Evolutionary conservation across 306 rosid species (phyloP).

Genomic region (Cotoneaster glaucophyllus): DNA sequence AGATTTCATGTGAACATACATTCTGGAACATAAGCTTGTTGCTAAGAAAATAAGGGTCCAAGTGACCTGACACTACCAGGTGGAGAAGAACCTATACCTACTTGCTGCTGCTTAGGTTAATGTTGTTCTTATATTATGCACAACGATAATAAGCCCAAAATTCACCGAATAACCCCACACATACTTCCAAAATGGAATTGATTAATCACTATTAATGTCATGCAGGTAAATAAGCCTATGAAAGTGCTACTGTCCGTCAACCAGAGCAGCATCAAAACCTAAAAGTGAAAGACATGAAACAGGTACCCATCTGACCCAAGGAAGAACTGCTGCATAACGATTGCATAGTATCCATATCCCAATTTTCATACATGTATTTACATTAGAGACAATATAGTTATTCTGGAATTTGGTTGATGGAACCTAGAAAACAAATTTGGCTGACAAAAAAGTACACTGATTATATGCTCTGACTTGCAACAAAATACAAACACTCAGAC

Average conservation of each 20-base stretch:
- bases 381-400: not conserved
- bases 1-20: not conserved
- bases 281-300: not conserved
- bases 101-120: not conserved
- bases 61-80: not conserved
- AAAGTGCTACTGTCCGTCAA: not conserved
- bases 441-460: not conserved
- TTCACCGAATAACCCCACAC: not conserved
- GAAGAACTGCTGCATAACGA: not conserved
- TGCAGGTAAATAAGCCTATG: not conserved
- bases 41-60: not conserved
- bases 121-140: not conserved
- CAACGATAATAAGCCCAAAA: not conserved
- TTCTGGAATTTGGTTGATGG: not conserved
- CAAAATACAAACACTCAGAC: not conserved
- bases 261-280: not conserved
- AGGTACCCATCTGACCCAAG: not conserved
- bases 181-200: not conserved
- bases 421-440: not conserved
- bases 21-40: not conserved
- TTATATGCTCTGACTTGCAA: not conserved
- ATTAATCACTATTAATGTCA: no score
- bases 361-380: not conserved
- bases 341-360: not conserved
- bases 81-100: not conserved